phyloP scores from a whole-genome alignment of 345 rosid genomes.

The Salix viminalis region DNA sequence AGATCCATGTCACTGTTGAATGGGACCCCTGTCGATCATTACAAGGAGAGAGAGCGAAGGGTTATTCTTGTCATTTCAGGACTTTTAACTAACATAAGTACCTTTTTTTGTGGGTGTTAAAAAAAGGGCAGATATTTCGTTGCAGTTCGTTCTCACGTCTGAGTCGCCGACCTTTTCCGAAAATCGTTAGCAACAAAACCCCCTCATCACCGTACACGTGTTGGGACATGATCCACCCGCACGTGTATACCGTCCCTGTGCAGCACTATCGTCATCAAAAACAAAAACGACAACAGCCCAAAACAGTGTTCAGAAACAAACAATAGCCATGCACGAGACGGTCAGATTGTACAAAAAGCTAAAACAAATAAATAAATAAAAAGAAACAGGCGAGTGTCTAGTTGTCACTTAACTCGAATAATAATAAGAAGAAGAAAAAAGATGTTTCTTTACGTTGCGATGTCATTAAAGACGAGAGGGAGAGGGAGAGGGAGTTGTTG shows the following conservation, averaged over 20 bases:
- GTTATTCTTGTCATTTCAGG: too few species aligned
- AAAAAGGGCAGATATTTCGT: neutral
- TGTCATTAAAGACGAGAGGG: neutral
- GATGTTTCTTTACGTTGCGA: neutral
- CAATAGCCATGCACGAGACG: conserved; percentile 31
- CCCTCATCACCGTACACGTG: conserved; percentile 18
- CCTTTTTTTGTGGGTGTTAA: too few species aligned
- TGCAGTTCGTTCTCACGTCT: neutral
- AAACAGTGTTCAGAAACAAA: conserved; percentile 29
- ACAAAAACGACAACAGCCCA: neutral
- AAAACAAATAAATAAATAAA: neutral
- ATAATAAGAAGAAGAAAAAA: neutral
- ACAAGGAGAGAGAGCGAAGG: too few species aligned
- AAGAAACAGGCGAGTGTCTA: neutral
- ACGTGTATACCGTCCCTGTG: conserved; percentile 24
- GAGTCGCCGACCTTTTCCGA: neutral
- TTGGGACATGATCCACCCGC: neutral
- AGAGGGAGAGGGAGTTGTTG: conserved; percentile 15
- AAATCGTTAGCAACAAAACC: conserved; percentile 8
- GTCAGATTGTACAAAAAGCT: neutral
- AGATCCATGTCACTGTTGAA: too few species aligned
- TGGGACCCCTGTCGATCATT: too few species aligned
- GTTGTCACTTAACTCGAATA: neutral
- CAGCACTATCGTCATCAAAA: conserved; percentile 4
- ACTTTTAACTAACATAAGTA: too few species aligned